Conservation (phyloP, 176 grass and related monocot species). For the Elaeis guineensis region DNA sequence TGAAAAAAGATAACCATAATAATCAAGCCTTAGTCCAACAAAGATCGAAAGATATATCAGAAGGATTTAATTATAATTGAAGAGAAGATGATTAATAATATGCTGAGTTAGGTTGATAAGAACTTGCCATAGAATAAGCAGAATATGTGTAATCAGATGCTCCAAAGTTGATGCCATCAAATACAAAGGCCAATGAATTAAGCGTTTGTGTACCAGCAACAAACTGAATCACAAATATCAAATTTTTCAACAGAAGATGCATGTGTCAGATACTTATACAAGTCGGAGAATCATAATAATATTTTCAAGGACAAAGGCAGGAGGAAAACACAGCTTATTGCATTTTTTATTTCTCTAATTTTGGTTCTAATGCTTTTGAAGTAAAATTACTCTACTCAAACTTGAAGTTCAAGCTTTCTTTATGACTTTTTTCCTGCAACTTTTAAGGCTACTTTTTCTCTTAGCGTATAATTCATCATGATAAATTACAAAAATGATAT, state of each 20-base stretch:
- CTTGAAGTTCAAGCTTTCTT: too few species aligned
- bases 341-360: too few species aligned
- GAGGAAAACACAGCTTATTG: too few species aligned
- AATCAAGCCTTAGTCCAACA: not conserved
- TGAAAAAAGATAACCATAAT: not conserved
- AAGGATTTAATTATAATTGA: not conserved
- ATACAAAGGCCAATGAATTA: slow-evolving; percentile 64
- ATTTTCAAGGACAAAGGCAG: too few species aligned
- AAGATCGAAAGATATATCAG: too few species aligned
- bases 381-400: too few species aligned
- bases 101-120: not conserved
- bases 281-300: too few species aligned
- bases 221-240: slow-evolving; percentile 36
- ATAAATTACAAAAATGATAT: not conserved
- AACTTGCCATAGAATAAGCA: slow-evolving; percentile 58
- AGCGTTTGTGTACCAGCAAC: slow-evolving; percentile 59
- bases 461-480: not conserved
- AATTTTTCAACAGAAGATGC: not conserved
- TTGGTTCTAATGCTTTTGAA: too few species aligned
- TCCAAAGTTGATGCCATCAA: slow-evolving; percentile 66
- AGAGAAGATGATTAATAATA: not conserved
- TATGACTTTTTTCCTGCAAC: too few species aligned
- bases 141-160: slow-evolving; percentile 62
- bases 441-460: not conserved
- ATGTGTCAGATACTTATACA: too few species aligned